Base-by-base conservation (phyloP, 164 flowering plant genomes). In the Paratinospora sagittata region DNA sequence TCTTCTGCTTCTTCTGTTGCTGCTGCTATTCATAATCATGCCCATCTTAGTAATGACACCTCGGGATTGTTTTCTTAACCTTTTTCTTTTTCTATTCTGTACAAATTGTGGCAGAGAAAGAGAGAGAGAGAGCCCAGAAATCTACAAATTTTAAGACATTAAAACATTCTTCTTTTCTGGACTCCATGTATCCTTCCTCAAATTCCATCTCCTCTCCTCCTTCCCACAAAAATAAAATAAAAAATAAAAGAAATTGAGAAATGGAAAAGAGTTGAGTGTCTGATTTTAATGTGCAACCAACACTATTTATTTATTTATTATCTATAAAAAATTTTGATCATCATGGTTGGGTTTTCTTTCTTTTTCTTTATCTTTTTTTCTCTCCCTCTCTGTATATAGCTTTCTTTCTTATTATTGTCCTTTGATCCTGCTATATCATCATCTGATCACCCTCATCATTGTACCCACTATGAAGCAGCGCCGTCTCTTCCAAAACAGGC, bases 31-130 rank as follows among this genome's bases (percentile, higher is more conserved):
- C 75, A 72, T 66, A 33, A 72, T 58, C 75, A 72, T 66, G 33
- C 74, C 78, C 76, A 63, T 78, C 77, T 49, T 71, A 66, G 77
- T 55, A 73, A 76, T 41, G 47, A 43, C 47, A 23, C 70, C 49
- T 60, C 63, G 47, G 43, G 30, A 36, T 70, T 67, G 62, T 19
- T 39, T 60, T 68, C 39, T 47, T 36, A 67, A 41, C 73, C 39
- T 58, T 11, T 65, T 39, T 23, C 14, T 65, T 36, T 36, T 27
- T 9, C 27, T 34, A 55, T 13, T 72, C 16, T 66, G 43, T 34
- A 24, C 27, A 63, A 21, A 26, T 6, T 61, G 64, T 13, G 6
- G 27, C 37, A 27, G 33, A 11, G 34, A 62, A 67, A 65, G 21
- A 78, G 76, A 49, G 64, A 33, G 66, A 69, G 66, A 65, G 72